A percentile compares a stretch with the other conserved stretches of the same genome.
Evolutionary conservation across 768 basidiomycete species (phyloP).

Genomic region (Hericium rajendrae): DNA sequence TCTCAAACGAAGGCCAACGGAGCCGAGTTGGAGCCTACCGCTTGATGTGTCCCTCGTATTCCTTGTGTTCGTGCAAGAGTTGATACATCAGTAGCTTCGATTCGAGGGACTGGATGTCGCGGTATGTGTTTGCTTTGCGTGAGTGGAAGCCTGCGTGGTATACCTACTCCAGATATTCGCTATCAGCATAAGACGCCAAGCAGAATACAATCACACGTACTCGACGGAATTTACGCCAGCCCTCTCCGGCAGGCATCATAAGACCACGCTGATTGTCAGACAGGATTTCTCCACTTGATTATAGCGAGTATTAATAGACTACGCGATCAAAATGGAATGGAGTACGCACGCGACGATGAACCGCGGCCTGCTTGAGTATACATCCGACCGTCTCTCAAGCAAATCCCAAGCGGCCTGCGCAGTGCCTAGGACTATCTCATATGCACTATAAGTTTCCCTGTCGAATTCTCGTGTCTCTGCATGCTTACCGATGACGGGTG

Average conservation of each 20-base stretch:
- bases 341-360: conserved; percentile 30
- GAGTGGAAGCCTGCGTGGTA: conserved; percentile 35
- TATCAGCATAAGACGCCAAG: neutral
- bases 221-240: conserved; percentile 41
- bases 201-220: conserved; percentile 14
- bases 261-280: conserved; percentile 37
- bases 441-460: neutral
- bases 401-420: conserved; percentile 38
- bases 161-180: conserved; percentile 19
- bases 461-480: neutral
- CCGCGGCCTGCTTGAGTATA: conserved; percentile 39
- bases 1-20: neutral
- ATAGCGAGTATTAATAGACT: neutral
- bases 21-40: conserved; percentile 17
- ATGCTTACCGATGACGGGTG: conserved; percentile 30
- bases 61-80: conserved; percentile 28
- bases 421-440: conserved; percentile 29
- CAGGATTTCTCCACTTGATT: conserved; percentile 32
- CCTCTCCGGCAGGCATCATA: conserved; percentile 33
- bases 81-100: conserved; percentile 35
- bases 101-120: conserved; percentile 38
- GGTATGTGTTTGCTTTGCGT: conserved; percentile 32
- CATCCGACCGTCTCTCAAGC: conserved; percentile 36
- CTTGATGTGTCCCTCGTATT: conserved; percentile 32
- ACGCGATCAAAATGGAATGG: conserved; percentile 1